Evolutionary conservation across 768 basidiomycete species (phyloP), one percentile per base, ranked within the genome.

Genomic region (Boletus bicolor): DNA sequence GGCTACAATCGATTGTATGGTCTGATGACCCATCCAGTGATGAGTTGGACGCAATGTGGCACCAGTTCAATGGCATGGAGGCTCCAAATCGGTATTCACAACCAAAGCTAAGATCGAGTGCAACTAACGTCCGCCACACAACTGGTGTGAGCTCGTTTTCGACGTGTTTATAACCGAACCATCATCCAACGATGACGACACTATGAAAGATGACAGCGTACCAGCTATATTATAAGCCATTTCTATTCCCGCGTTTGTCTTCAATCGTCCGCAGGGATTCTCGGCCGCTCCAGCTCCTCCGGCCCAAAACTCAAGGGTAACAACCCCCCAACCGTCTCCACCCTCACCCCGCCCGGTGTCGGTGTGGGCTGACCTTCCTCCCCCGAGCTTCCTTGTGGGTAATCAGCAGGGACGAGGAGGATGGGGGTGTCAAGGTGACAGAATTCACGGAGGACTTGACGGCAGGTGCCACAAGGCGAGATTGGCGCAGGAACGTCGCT

Each of bases 391-490:
- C 14, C 44, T 10, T 39, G 41, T 2, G 15, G 77, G 63, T 85
- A 85, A 64, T 85, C 79, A 2, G 80, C 82, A 3, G 88, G 87
- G 3, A 89, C 81, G 4, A 94, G 83, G 26, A 84, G 70, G 52
- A 89, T 75, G 0, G 91, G 90, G 78, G 87, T 89, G 26, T 84
- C 76, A 37, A 82, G 79, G 7, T 80, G 70, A 64, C 90, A 93
- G 63, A 96, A 95, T 64, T 96, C 93, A 55, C 90, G 84, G 47
- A 93, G 79, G 48, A 97, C 81, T 68, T 98, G 95, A 8, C 96
- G 87, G 64, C 95, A 99, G 45, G 95, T 85, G 2, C 96, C 96
- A 69, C 97, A 98, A 0, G 96, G 96, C 2, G 93, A 88, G 45
- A 89, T 75, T 0, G 85, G 68, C 0, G 77, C 67, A 0, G 79